A percentile compares a stretch with the other conserved stretches of the same genome.
Conservation (phyloP, 176 grass and related monocot species). For the Alloteropsis semialata region DNA sequence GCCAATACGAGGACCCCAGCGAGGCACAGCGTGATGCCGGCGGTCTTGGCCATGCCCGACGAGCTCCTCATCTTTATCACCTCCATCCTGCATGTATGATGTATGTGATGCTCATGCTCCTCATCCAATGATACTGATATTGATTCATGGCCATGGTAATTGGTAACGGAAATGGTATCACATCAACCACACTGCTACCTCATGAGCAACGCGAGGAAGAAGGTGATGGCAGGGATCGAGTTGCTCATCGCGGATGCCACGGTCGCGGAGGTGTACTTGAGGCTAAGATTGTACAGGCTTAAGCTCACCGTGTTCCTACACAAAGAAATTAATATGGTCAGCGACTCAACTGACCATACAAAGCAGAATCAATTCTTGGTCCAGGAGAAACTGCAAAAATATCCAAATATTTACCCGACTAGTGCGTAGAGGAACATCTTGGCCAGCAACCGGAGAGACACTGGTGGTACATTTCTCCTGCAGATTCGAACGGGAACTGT, state of each 20-base stretch:
- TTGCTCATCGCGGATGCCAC: slow-evolving; percentile 41
- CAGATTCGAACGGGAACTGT: not conserved
- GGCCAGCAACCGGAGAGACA: not conserved
- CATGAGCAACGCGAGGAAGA: slow-evolving; percentile 61
- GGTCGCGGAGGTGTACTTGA: slow-evolving; percentile 62
- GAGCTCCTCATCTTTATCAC: slow-evolving; percentile 21
- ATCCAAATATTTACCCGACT: not conserved
- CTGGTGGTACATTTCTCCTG: not conserved
- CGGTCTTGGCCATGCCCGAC: slow-evolving; percentile 18
- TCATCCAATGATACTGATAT: too few species aligned
- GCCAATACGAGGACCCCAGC: slow-evolving; percentile 32
- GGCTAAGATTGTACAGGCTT: slow-evolving; percentile 35
- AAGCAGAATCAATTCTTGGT: too few species aligned
- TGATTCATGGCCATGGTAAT: too few species aligned
- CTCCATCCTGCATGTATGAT: slow-evolving; percentile 3
- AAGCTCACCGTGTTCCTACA: slow-evolving; percentile 28
- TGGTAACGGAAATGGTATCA: too few species aligned
- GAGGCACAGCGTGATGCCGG: slow-evolving; percentile 23
- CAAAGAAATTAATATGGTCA: too few species aligned
- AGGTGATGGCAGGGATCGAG: slow-evolving; percentile 54
- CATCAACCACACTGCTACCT: not conserved
- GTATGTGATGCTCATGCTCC: too few species aligned
- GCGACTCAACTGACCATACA: too few species aligned
- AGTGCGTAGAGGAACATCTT: not conserved
- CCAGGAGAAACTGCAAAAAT: not conserved